Conservation (phyloP, 2,329 filamentous ascomycete genomes). For the Sordariomycetes sp. region DNA sequence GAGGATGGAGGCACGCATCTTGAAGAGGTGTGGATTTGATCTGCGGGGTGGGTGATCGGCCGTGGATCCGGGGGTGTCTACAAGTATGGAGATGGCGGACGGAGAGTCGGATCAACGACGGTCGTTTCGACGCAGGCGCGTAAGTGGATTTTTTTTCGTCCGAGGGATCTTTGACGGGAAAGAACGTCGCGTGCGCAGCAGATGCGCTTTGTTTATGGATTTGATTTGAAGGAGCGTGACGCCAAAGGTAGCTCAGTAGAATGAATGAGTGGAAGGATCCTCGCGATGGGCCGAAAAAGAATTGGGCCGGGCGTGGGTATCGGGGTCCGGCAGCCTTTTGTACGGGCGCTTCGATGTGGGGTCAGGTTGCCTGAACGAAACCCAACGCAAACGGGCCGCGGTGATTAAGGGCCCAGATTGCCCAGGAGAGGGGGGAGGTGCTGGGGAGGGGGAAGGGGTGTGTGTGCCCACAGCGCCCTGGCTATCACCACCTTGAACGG, state of each 20-base stretch:
- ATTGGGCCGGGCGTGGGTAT: background rate
- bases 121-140: background rate
- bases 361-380: no score
- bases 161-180: background rate
- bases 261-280: background rate
- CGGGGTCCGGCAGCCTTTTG: no score
- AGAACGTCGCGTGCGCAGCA: background rate
- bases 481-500: no score
- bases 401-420: no score
- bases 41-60: background rate
- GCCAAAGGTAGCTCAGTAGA: background rate
- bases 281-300: background rate
- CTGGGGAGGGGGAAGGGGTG: no score
- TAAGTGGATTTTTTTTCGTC: background rate
- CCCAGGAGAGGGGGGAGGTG: no score
- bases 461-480: no score
- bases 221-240: background rate
- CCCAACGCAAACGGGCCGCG: no score
- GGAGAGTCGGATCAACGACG: background rate
- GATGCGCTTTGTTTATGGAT: background rate
- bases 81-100: background rate
- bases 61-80: background rate
- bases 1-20: conserved; percentile 8
- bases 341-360: no score
- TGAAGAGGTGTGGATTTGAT: background rate